These are phyloP conservation scores for Melaleuca quinquenervia DNA, from an alignment of 345 rosid species.

Conservation along the genomic window DNA sequence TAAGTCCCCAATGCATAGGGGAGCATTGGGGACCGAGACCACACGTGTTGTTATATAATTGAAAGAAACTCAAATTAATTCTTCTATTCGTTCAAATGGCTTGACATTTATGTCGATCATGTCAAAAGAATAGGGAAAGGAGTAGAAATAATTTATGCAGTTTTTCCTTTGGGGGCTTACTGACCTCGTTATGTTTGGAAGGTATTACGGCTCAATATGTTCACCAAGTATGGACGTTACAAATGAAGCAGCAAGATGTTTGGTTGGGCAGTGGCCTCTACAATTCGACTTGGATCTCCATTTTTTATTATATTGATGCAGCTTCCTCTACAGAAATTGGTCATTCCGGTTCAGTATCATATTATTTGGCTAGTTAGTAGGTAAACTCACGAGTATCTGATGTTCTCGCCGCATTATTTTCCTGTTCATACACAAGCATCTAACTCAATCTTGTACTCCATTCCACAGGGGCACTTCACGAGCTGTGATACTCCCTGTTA, in stretches of 20 bases:
- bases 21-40: neutral
- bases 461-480: slow-evolving; percentile 46
- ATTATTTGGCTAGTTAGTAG: neutral
- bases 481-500: slow-evolving; percentile 46
- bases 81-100: neutral
- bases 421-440: neutral
- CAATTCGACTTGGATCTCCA: neutral
- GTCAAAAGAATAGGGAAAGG: no score
- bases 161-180: neutral
- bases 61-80: neutral
- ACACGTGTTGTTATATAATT: neutral
- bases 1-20: neutral
- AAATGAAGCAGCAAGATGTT: neutral
- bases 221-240: neutral
- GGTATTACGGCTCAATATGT: neutral
- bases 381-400: slow-evolving; percentile 1
- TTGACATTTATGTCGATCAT: neutral
- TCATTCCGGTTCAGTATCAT: slow-evolving; percentile 28
- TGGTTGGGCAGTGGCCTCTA: neutral
- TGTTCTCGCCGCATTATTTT: neutral
- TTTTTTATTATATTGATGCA: neutral
- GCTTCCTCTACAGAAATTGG: slow-evolving; percentile 7
- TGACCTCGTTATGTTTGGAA: neutral
- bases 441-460: slow-evolving; percentile 34
- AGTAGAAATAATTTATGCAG: no score